Conservation (phyloP, 1,284 basidiomycete species). For the Vanrija sp. region DNA sequence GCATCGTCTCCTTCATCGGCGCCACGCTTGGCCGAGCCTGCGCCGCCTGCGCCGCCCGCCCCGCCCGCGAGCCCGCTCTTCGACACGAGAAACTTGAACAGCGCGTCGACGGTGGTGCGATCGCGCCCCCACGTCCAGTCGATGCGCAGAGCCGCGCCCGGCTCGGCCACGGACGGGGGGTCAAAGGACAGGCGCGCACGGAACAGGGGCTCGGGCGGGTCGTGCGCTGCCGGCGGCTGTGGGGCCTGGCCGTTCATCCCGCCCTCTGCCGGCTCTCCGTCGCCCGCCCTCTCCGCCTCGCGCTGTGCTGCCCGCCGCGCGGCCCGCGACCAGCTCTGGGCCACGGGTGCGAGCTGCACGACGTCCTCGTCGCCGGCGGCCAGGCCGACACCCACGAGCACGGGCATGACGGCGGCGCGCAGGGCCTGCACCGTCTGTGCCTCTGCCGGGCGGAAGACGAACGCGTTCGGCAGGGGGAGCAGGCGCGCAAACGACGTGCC, state of each 20-base stretch:
- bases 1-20: neutral
- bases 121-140: conserved; percentile 65
- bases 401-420: conserved; percentile 15
- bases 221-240: neutral
- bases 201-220: conserved; percentile 26
- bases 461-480: conserved; percentile 50
- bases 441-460: conserved; percentile 3
- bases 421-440: conserved; percentile 40
- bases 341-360: conserved; percentile 51
- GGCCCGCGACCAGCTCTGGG: conserved; percentile 70
- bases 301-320: conserved; percentile 52
- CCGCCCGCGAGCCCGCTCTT: conserved; percentile 39
- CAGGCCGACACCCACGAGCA: conserved; percentile 8
- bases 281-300: neutral
- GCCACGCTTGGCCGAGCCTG: neutral
- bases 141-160: conserved; percentile 47
- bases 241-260: no score
- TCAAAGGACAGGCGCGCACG: conserved; percentile 19
- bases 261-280: no score
- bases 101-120: conserved; percentile 61
- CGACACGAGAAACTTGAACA: conserved; percentile 59
- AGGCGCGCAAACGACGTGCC: conserved; percentile 55
- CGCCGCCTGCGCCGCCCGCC: conserved; percentile 18
- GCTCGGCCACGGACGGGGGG: conserved; percentile 2
- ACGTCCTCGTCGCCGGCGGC: neutral